Evolutionary conservation across 129 eudicot genomes (phyloP).

Genomic region (Apium graveolens): DNA sequence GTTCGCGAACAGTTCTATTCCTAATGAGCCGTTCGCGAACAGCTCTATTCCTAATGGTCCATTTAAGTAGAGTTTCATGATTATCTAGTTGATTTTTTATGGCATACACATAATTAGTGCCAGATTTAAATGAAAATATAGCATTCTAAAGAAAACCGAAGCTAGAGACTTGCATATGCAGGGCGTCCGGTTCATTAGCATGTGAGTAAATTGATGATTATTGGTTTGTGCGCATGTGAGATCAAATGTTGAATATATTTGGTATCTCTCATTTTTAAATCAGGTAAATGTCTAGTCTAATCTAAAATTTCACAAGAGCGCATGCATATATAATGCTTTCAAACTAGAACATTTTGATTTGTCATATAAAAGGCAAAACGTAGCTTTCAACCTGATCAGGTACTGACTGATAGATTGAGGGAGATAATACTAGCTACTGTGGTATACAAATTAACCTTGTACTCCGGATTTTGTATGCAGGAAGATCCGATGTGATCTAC

Average conservation of each 20-base stretch:
- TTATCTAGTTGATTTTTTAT: too few relatives aligned
- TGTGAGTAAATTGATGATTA: conserved; percentile 5
- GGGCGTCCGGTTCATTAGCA: neutral
- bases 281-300: conserved; percentile 7
- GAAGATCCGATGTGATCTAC: neutral
- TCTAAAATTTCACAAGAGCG: neutral
- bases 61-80: too few relatives aligned
- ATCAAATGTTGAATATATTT: neutral
- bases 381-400: conserved; percentile 3
- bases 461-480: neutral
- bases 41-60: too few relatives aligned
- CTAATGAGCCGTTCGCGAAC: too few relatives aligned
- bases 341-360: neutral
- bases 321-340: neutral
- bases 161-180: neutral
- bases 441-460: conserved; percentile 4
- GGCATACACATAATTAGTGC: neutral
- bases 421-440: neutral
- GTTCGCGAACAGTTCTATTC: too few relatives aligned
- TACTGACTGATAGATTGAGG: neutral
- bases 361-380: neutral
- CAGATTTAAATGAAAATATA: too few relatives aligned
- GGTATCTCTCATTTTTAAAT: conserved; percentile 4
- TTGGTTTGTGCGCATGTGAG: neutral
- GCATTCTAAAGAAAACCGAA: neutral